Conservation (phyloP, 306 rosid genomes). For the Betula pendula region DNA sequence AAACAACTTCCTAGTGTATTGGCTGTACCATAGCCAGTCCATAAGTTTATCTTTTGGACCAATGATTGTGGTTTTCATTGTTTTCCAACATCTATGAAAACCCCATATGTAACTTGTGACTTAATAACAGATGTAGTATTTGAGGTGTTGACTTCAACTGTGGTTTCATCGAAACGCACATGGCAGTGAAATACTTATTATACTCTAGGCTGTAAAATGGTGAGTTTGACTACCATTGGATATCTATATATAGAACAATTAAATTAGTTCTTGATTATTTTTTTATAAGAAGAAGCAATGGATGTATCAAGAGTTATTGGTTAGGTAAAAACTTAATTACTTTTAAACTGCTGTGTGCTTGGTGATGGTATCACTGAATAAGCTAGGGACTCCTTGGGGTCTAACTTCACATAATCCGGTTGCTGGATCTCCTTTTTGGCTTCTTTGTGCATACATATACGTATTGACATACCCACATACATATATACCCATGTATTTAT, state of each 20-base stretch:
- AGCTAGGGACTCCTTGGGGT: neutral
- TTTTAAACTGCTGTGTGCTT: neutral
- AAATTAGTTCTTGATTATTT: too few relatives aligned
- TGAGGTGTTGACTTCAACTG: neutral
- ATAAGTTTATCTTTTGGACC: neutral
- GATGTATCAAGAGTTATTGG: neutral
- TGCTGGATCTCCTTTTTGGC: neutral
- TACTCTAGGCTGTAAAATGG: neutral
- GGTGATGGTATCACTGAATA: neutral
- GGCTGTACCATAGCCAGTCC: too few relatives aligned
- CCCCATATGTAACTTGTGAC: neutral
- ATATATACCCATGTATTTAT: too few relatives aligned
- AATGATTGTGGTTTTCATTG: neutral
- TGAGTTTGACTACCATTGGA: neutral
- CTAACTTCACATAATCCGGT: neutral
- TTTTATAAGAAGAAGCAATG: too few relatives aligned
- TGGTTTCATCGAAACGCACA: neutral
- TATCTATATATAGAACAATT: neutral
- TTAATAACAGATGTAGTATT: neutral
- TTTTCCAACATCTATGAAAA: neutral
- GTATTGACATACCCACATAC: too few relatives aligned
- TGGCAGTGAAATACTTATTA: neutral
- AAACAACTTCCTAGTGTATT: neutral
- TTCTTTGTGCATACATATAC: neutral
- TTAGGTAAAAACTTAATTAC: neutral